phyloP scores from a whole-genome alignment of 1,284 basidiomycete genomes.

The Thelephora terrestris region DNA sequence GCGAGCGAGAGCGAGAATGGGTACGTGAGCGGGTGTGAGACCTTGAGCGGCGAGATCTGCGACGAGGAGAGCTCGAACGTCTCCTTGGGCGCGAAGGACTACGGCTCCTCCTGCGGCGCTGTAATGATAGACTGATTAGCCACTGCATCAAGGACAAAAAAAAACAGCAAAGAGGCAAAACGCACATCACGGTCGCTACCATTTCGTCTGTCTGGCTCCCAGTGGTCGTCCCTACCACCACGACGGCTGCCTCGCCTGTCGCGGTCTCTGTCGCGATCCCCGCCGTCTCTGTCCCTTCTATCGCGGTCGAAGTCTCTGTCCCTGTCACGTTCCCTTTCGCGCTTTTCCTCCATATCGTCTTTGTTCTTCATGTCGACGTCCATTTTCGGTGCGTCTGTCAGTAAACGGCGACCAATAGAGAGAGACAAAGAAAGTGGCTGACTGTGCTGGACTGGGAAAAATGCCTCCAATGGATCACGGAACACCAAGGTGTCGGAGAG shows the following conservation, averaged over 20 bases:
- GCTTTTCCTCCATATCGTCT: constrained; percentile 54
- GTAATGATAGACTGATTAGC: constrained; percentile 11
- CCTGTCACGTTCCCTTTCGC: constrained; percentile 25
- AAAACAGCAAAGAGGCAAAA: constrained; percentile 12
- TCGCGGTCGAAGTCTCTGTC: constrained; percentile 36
- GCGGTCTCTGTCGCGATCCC: constrained; percentile 25
- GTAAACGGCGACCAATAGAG: background rate
- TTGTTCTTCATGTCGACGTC: constrained; percentile 73
- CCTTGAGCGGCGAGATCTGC: constrained; percentile 43
- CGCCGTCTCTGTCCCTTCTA: constrained; percentile 24
- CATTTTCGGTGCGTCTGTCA: constrained; percentile 29
- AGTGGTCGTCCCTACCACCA: constrained; percentile 50
- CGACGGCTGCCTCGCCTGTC: constrained; percentile 37
- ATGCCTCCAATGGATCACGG: no score
- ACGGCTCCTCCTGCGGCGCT: constrained; percentile 39
- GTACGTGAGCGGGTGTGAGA: constrained; percentile 48
- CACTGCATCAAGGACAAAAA: constrained; percentile 2
- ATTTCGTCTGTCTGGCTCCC: constrained; percentile 68
- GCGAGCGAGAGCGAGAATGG: constrained; percentile 49
- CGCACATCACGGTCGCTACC: constrained; percentile 38
- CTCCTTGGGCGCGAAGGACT: constrained; percentile 58
- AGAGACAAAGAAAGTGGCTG: background rate
- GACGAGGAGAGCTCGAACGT: constrained; percentile 55
- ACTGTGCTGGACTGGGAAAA: no score
- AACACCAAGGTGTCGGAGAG: no score